phyloP scores from a whole-genome alignment of 768 basidiomycete genomes.

The Kwoniella mangroviensis region DNA sequence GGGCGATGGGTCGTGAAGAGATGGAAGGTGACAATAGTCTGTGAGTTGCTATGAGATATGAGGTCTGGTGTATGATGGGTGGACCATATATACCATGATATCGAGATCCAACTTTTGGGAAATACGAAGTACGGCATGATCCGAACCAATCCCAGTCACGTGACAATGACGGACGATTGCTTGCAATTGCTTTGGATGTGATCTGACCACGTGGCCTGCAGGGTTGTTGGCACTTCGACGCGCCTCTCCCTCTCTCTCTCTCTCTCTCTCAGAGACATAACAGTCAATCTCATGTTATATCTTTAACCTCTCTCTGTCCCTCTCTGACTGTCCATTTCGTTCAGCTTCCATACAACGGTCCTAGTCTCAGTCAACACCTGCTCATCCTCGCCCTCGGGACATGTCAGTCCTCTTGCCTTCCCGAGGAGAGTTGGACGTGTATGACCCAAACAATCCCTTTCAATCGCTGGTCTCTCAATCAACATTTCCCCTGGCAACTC shows the following conservation, averaged over 20 bases:
- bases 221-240: background rate
- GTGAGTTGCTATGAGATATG: too few relatives aligned
- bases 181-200: background rate
- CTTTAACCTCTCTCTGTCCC: background rate
- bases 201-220: background rate
- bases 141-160: too few relatives aligned
- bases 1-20: too few relatives aligned
- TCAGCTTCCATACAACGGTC: too few relatives aligned
- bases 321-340: too few relatives aligned
- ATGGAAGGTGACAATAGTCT: too few relatives aligned
- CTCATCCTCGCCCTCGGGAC: conserved; percentile 5
- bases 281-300: background rate
- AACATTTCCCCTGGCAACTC: background rate
- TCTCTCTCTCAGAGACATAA: too few relatives aligned
- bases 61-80: too few relatives aligned
- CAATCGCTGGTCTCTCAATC: background rate
- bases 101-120: too few relatives aligned
- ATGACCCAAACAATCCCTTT: background rate
- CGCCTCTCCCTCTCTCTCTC: background rate
- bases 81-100: too few relatives aligned
- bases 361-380: background rate
- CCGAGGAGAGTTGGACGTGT: conserved; percentile 9
- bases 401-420: conserved; percentile 11
- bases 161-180: too few relatives aligned
- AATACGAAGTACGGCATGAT: too few relatives aligned